Percentiles rank a stretch among this genome's conserved stretches.
Evolutionary conservation across 345 rosid species (phyloP).

Genomic region (Brassica incana): DNA sequence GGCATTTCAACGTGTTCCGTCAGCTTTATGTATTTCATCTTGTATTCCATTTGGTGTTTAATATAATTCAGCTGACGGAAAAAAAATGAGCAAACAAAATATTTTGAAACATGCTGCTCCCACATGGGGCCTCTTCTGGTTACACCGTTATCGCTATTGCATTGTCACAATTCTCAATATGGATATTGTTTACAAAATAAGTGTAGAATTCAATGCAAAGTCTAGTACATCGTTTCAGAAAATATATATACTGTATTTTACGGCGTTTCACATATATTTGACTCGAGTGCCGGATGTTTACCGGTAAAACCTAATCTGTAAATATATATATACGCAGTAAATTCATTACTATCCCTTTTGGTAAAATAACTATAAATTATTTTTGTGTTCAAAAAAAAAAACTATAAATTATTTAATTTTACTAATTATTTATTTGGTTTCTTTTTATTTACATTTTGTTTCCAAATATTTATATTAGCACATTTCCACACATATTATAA

Average conservation of each 20-base stretch:
- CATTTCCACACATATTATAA: not conserved
- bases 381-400: too few species aligned
- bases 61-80: too few species aligned
- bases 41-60: too few species aligned
- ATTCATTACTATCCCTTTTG: not conserved
- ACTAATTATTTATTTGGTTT: too few species aligned
- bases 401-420: too few species aligned
- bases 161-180: constrained; percentile 34
- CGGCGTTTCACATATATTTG: constrained; percentile 2
- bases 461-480: not conserved
- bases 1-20: too few species aligned
- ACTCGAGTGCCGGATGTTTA: not conserved
- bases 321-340: not conserved
- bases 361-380: too few species aligned
- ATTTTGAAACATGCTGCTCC: constrained; percentile 30
- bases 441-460: too few species aligned
- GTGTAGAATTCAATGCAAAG: constrained; percentile 7
- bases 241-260: not conserved
- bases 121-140: constrained; percentile 14
- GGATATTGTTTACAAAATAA: constrained; percentile 16
- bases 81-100: constrained; percentile 1
- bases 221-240: not conserved
- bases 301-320: not conserved
- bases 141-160: constrained; percentile 21
- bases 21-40: too few species aligned